Evolutionary conservation across 805 yeast genomes (phyloP).

Genomic region (Yarrowia alimentaria): DNA sequence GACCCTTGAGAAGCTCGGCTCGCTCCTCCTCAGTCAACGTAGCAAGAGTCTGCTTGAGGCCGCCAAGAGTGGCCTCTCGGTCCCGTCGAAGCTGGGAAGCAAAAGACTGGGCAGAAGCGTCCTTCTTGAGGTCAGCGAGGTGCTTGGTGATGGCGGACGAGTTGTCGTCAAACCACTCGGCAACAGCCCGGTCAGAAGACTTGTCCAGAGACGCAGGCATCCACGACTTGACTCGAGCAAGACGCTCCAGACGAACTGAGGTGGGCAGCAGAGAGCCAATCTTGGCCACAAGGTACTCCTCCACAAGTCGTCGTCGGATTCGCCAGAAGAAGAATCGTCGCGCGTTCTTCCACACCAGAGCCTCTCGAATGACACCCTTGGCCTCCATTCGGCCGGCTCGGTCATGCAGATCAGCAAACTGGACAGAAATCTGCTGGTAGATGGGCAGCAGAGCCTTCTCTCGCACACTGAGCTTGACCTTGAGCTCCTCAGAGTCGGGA

Average conservation of each 20-base stretch:
- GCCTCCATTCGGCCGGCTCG: constrained; percentile 97
- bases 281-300: constrained; percentile 78
- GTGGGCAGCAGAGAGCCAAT: constrained; percentile 61
- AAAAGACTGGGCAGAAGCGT: constrained; percentile 32
- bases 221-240: constrained; percentile 86
- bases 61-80: constrained; percentile 31
- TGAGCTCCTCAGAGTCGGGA: constrained; percentile 57
- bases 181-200: constrained; percentile 75
- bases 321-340: constrained; percentile 99
- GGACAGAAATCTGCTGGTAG: constrained; percentile 88
- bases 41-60: constrained; percentile 38
- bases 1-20: constrained; percentile 34
- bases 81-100: constrained; percentile 31
- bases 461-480: constrained; percentile 69
- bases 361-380: constrained; percentile 84
- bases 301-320: constrained; percentile 90
- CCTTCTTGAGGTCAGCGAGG: constrained; percentile 34
- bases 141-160: constrained; percentile 54
- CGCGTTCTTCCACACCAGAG: constrained; percentile 78
- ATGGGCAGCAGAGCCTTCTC: constrained; percentile 80
- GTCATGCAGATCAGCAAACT: constrained; percentile 97
- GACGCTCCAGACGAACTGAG: constrained; percentile 72
- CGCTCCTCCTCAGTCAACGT: constrained; percentile 39
- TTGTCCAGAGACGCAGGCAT: constrained; percentile 65
- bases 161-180: constrained; percentile 81